phyloP scores from a whole-genome alignment of 1,139 yeast genomes.

The Debaryomycetaceae sp. region DNA sequence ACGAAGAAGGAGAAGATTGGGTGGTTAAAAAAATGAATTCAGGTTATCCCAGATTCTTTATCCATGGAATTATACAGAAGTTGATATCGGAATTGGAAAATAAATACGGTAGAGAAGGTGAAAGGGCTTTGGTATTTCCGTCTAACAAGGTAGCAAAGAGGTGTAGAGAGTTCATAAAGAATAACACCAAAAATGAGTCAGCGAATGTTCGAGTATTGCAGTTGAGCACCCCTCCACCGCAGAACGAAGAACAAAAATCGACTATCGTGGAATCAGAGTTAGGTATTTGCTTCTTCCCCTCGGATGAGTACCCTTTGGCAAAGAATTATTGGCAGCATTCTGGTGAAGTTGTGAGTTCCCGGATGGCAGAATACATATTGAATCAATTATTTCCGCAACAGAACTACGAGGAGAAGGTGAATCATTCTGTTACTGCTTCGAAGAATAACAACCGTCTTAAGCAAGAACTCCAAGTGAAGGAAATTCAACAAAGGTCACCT shows the following conservation, averaged over 20 bases:
- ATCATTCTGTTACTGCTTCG: conserved; percentile 4
- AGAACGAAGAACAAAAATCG: conserved; percentile 53
- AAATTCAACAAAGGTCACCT: conserved; percentile 32
- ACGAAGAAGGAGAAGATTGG: conserved; percentile 87
- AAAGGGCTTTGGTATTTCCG: conserved; percentile 71
- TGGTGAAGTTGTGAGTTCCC: conserved; percentile 90
- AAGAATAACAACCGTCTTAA: conserved; percentile 16
- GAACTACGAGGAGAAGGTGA: conserved; percentile 16
- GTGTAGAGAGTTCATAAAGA: conserved; percentile 72
- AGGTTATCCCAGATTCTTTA: conserved; percentile 88
- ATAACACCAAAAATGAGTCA: conserved; percentile 24
- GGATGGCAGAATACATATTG: conserved; percentile 81
- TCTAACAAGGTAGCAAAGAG: conserved; percentile 76
- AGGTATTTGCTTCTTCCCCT: conserved; percentile 74
- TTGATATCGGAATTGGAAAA: conserved; percentile 47
- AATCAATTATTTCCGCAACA: conserved; percentile 46
- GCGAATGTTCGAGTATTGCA: conserved; percentile 65
- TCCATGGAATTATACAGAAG: conserved; percentile 69
- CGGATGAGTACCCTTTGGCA: conserved; percentile 54
- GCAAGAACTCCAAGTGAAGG: conserved; percentile 38
- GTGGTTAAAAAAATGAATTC: conserved; percentile 76
- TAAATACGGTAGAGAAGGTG: conserved; percentile 77
- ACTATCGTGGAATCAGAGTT: conserved; percentile 63
- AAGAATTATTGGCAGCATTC: conserved; percentile 95
- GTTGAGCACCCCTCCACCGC: conserved; percentile 70